Conservation (phyloP, 768 basidiomycete genomes). For the Austroboletus eburneus region DNA sequence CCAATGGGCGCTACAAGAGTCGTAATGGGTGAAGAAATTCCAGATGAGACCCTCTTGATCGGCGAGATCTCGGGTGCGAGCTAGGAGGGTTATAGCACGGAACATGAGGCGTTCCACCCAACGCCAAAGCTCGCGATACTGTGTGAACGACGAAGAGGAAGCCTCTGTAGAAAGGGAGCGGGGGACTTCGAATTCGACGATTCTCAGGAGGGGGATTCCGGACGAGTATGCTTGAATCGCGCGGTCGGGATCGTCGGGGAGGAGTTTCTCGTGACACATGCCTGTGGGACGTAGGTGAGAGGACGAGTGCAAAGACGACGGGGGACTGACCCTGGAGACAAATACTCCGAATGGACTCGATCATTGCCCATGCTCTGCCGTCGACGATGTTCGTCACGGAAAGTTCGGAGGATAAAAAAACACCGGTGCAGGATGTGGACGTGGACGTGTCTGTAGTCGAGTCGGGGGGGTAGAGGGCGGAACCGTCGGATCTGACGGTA, state of each 20-base stretch:
- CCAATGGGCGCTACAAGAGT: conserved; percentile 63
- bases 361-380: conserved; percentile 67
- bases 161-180: conserved; percentile 23
- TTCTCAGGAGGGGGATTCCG: conserved; percentile 51
- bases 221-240: conserved; percentile 57
- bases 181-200: conserved; percentile 46
- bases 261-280: conserved; percentile 67
- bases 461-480: conserved; percentile 35
- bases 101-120: conserved; percentile 83
- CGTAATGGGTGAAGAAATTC: conserved; percentile 61
- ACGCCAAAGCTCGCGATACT: conserved; percentile 80
- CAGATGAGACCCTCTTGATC: conserved; percentile 45
- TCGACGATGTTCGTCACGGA: conserved; percentile 56
- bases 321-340: conserved; percentile 66
- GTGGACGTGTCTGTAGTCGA: conserved; percentile 38
- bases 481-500: conserved; percentile 39
- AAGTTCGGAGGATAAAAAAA: conserved; percentile 41
- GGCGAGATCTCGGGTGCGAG: conserved; percentile 40
- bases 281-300: conserved; percentile 40
- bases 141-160: conserved; percentile 48
- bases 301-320: neutral
- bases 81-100: conserved; percentile 66
- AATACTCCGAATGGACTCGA: conserved; percentile 69
- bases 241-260: conserved; percentile 41
- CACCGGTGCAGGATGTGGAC: conserved; percentile 50